Evolutionary conservation across 352 stramenopile genomes (phyloP), one percentile per base, ranked within the genome.

Genomic region (Bremia lactucae): DNA sequence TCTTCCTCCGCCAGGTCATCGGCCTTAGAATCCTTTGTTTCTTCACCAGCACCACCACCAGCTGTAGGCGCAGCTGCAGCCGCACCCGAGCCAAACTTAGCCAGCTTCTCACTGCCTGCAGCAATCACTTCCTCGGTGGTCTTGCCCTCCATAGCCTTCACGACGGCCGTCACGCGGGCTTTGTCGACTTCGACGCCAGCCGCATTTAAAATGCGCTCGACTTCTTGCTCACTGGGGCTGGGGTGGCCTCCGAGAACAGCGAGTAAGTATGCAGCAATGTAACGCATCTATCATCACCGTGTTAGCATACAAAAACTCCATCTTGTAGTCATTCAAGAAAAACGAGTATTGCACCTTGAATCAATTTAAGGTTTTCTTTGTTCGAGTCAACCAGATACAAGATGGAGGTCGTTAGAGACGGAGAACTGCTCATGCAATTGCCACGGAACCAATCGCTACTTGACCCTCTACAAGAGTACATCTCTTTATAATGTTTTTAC

Each of bases 221-320:
- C 74, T 43, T 98, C 90, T 56, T 80, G 80, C 36, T 75, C 84
- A 52, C 68, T 86, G 49, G 94, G 94, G 38, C 57, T 64, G 29
- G 60, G 68, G 75, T 97, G 95, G 53, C 94, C 94, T 53, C 85
- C 91, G 44, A 98, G 73, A 59, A 94, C 91, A 74, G 91, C 92
- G 52, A 98, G 75, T 49, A 98, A 69, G 77, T 97, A 96, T 55
- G 94, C 94, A 80, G 91, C 87, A 87, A 97, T 87, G 91, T 97
- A 95, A 87, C 85, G 77, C 94, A 98, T 98, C 77, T 95, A 58
- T 43, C 34, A 11, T 43, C 7, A 42, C 21, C 22, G 23, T 34
- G 33, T 11, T 28, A 46, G 35, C 42, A 52, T 46, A 28, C 52
- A 42, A 43, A 42, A 47, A 33, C 29, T 31, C 11, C 7, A 10